A percentile compares a stretch with the other conserved stretches of the same genome.
These are phyloP conservation scores for Oenanthe javanica DNA, from an alignment of 140 eudicot genomes.

Conservation along the genomic window DNA sequence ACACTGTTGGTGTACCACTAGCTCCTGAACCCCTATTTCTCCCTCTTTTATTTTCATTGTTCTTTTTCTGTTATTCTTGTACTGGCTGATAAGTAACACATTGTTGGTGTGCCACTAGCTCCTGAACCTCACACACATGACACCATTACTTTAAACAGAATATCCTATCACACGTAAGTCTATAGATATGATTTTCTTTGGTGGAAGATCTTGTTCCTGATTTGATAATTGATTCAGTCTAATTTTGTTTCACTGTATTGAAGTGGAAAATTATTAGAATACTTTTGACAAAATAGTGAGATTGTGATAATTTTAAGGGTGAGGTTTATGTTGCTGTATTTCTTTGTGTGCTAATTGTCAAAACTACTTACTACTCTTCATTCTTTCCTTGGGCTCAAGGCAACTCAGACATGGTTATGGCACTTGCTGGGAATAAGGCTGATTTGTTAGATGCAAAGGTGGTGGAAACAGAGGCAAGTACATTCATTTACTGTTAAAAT, in stretches of 20 bases:
- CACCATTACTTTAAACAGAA: background rate
- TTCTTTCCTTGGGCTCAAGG: slow-evolving; percentile 16
- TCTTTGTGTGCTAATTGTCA: background rate
- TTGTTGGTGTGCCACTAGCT: background rate
- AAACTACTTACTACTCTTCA: background rate
- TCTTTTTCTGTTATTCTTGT: background rate
- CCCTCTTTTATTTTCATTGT: background rate
- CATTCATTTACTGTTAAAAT: background rate
- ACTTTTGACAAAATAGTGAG: background rate
- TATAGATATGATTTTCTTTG: background rate
- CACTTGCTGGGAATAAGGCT: slow-evolving; percentile 47
- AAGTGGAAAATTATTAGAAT: background rate
- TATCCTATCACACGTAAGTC: background rate
- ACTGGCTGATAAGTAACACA: background rate
- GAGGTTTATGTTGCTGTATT: background rate
- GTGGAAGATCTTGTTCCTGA: background rate
- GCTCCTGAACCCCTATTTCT: background rate
- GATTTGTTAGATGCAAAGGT: slow-evolving; percentile 33
- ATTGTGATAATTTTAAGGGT: background rate
- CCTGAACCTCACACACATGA: background rate
- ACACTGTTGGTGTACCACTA: background rate
- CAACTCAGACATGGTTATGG: slow-evolving; percentile 43
- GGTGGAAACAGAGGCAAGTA: slow-evolving; percentile 38
- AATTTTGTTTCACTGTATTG: background rate
- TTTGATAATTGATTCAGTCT: background rate